Conservation (phyloP, 2,329 filamentous ascomycete genomes). For the Zelopaecilomyces penicillatus region DNA sequence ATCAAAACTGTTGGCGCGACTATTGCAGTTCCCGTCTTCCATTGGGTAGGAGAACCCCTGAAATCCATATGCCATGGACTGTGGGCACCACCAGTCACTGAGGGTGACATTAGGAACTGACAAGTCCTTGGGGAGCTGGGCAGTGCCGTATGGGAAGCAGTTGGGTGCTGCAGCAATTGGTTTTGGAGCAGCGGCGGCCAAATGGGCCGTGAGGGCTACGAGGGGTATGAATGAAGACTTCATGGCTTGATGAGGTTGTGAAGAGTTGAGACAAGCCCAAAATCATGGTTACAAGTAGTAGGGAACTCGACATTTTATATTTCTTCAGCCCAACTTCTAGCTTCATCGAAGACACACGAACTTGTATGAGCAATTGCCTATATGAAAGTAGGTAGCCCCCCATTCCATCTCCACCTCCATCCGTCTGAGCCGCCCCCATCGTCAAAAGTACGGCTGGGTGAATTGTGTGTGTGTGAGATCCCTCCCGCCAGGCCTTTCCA, state of each 20-base stretch:
- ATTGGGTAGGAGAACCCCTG: constrained; percentile 15
- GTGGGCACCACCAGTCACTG: constrained; percentile 14
- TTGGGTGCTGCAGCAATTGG: constrained; percentile 3
- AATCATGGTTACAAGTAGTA: too few species aligned
- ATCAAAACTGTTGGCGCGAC: constrained; percentile 8
- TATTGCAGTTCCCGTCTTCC: constrained; percentile 12
- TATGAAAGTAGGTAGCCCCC: too few species aligned
- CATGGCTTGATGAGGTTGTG: not conserved
- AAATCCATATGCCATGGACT: constrained; percentile 13
- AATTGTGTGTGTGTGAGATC: too few species aligned
- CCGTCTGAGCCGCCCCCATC: too few species aligned
- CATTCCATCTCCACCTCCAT: too few species aligned
- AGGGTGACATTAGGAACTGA: constrained; percentile 8
- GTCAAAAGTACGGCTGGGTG: too few species aligned
- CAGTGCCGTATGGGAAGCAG: constrained; percentile 13
- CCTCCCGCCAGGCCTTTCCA: too few species aligned
- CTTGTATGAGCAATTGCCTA: too few species aligned
- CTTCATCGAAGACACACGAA: too few species aligned
- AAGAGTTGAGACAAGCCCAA: too few species aligned
- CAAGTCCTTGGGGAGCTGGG: constrained; percentile 8
- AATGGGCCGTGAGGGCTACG: constrained; percentile 6
- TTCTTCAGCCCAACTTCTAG: too few species aligned
- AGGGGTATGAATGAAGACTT: constrained; percentile 4
- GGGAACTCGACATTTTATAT: too few species aligned
- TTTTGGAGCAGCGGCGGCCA: constrained; percentile 6